Base-by-base conservation (phyloP, 106 monocot genomes). In the Cymbidium sinense region DNA sequence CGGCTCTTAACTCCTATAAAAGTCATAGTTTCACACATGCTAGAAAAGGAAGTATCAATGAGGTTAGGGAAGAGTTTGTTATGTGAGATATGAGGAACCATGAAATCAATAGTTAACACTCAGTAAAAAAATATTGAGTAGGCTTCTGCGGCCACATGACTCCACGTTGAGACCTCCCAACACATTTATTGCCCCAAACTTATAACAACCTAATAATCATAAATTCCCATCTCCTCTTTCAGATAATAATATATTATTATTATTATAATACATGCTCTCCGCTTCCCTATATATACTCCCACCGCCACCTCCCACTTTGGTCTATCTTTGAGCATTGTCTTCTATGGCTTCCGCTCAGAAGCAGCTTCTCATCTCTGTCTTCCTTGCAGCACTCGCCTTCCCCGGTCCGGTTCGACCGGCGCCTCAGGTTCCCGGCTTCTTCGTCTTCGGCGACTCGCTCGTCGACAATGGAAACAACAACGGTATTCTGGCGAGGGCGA, bases 391-490 rank as follows among this genome's bases (percentile, higher is more conserved):
- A 18, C 11, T 20, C 0, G 37, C n/a, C 0, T 7, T 74, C 27
- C 25, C 21, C 44, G 27, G 43, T 13, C 74, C 34, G 19, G 91
- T 78, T 43, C 62, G 54, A 30, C n/a, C 80, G 50, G 90, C 77
- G 5, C 91, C 91, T 7, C 91, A 90, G 34, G 96, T 92, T 3
- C 94, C 96, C 9, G 91, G 94, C 43, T 92, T 89, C 81, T 98
- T 94, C 81, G 81, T 94, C 75, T 98, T 98, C 73, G 96, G 94
- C 9, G 96, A 98, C 79, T 98, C 96, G 33, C 82, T 98, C 19
- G 91, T 98, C 3, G 96, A 98, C 74, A 98, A 90, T 72, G 96
- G 96, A 43, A 98, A 98, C 84, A 98, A 98, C 83, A 98, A 98
- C 74, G 55, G 75, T 62, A 91, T 98, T 0, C 50, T 98, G 47